These are phyloP conservation scores for Hypoxylon fuscum DNA, from an alignment of 495 filamentous ascomycete species.

Conservation along the genomic window DNA sequence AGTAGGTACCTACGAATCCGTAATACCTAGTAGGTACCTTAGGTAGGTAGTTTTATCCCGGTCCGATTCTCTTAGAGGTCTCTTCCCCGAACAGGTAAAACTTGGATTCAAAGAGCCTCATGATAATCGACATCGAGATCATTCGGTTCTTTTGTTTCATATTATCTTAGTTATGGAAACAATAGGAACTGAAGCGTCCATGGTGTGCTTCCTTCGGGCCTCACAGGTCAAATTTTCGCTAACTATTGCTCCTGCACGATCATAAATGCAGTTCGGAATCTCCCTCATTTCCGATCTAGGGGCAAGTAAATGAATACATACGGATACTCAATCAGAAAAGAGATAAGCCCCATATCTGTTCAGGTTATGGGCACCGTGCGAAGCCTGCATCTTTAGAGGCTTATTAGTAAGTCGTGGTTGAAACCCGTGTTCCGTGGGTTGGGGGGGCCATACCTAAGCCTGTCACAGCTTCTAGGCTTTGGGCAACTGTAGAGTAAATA, in stretches of 20 bases:
- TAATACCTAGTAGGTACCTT: no score
- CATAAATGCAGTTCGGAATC: constrained; percentile 9
- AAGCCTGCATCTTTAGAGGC: neutral
- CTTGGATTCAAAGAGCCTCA: neutral
- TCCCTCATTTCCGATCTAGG: constrained; percentile 15
- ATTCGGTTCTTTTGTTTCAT: constrained; percentile 3
- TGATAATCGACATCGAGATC: neutral
- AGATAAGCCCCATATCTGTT: constrained; percentile 3
- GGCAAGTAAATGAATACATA: constrained; percentile 10
- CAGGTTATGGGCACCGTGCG: constrained; percentile 22
- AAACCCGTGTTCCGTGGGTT: constrained; percentile 10
- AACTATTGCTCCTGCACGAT: constrained; percentile 4
- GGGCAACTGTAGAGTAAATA: no score
- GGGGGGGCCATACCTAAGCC: no score
- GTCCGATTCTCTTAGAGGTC: neutral
- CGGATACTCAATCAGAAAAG: constrained; percentile 14
- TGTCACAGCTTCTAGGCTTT: neutral
- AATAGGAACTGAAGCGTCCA: neutral
- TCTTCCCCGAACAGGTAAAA: neutral
- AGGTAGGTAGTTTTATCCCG: neutral
- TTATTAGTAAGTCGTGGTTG: constrained; percentile 15
- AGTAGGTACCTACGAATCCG: no score
- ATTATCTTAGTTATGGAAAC: neutral
- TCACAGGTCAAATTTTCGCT: constrained; percentile 14
- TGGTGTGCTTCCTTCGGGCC: neutral